Conservation (phyloP, 192 early-diverging fungal species). For the Glomus cerebriforme region DNA sequence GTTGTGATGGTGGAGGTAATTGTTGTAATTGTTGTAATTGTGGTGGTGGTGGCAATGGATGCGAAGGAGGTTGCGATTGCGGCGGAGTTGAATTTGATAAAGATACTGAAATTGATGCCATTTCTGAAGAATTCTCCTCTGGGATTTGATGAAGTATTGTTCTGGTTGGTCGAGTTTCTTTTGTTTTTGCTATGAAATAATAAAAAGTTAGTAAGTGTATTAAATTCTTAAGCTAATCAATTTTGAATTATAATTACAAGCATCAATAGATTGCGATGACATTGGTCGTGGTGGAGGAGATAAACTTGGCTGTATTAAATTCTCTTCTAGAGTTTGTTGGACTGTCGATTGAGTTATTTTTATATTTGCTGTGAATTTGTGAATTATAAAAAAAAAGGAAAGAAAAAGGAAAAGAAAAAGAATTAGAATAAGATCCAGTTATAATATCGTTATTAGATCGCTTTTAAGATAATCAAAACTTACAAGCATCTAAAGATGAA, state of each 20-base stretch:
- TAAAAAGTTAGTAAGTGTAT: not conserved
- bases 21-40: not conserved
- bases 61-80: not conserved
- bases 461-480: too few relatives aligned
- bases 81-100: not conserved
- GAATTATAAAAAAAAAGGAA: too few relatives aligned
- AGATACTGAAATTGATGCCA: not conserved
- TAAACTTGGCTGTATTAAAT: not conserved
- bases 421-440: too few relatives aligned
- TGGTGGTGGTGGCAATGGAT: not conserved
- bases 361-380: not conserved
- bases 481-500: too few relatives aligned
- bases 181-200: too few relatives aligned
- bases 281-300: not conserved
- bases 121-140: too few relatives aligned
- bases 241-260: too few relatives aligned
- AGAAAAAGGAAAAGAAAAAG: too few relatives aligned
- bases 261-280: too few relatives aligned
- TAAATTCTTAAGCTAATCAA: not conserved
- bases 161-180: too few relatives aligned
- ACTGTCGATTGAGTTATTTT: not conserved
- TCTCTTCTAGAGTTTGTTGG: not conserved
- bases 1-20: not conserved
- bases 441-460: too few relatives aligned
- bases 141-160: too few relatives aligned